Evolutionary conservation across 2,329 filamentous ascomycete genomes (phyloP), one percentile per base, ranked within the genome.

Genomic region (Xylariaceae sp.): DNA sequence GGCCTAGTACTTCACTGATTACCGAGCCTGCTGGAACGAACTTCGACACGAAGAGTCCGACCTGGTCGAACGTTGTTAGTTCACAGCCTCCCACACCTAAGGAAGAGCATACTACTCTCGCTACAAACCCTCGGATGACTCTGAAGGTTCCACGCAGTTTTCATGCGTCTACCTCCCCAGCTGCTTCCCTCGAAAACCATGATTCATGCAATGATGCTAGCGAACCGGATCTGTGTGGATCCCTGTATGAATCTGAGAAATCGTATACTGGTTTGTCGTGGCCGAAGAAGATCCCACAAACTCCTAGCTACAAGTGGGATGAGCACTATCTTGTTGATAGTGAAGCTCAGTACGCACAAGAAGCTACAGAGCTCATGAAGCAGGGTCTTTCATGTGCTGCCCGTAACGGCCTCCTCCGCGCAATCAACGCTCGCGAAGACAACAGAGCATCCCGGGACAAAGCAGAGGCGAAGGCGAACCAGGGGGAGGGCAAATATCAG

Each of bases 281-380:
- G 44, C 50, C 44, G 16, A 16, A 33, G n/a, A 48, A 49, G 24
- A 16, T 21, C 13, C 44, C 50, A 7, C 24, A 37, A 23, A 15
- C 33, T 18, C 16, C 23, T 10, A 43, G 16, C 32, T 49, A 49
- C 27, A 44, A 54, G 10, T 37, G 26, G 43, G 36, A 42, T 15
- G 13, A 18, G 9, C 36, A 11, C 23, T 21, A 43, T 16, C 10
- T 39, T 9, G 30, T 24, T 18, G 24, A 18, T 5, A 29, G 24
- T 13, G 21, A 43, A 4, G 24, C 9, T 2, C 23, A 15, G 29
- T 49, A 54, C 32, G 39, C 37, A 9, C 18, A 26, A 16, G 51
- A 54, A 39, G 44, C 40, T 32, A 16, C 18, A 24, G 6, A 3
- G 6, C 35, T 11, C 16, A n/a, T 9, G 10, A n/a, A 39, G 11